Percentiles rank a stretch among this genome's conserved stretches.
Conservation (phyloP, 441 rosid species). For the Isatis lusitanica region DNA sequence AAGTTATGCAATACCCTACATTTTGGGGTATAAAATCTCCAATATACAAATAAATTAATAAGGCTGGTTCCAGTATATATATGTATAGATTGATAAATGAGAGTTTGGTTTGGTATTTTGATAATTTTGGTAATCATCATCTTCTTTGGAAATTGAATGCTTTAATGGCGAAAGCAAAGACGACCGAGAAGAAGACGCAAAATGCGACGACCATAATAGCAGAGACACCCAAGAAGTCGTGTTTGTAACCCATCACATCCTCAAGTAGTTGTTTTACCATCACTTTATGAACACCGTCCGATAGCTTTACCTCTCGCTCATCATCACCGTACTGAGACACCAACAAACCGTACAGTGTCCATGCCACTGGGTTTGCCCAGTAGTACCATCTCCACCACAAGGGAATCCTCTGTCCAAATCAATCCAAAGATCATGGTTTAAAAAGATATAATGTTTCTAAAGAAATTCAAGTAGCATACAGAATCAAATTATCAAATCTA, state of each 20-base stretch:
- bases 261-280: slow-evolving; percentile 54
- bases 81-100: slow-evolving; percentile 13
- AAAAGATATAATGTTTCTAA: neutral
- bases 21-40: neutral
- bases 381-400: slow-evolving; percentile 99
- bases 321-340: slow-evolving; percentile 83
- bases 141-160: slow-evolving; percentile 94
- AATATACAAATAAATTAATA: slow-evolving; percentile 34
- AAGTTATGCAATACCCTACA: neutral
- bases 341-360: slow-evolving; percentile 87
- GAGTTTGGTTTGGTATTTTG: slow-evolving; percentile 4
- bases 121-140: slow-evolving; percentile 41
- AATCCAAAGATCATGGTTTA: neutral
- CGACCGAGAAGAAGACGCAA: slow-evolving; percentile 62
- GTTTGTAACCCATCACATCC: slow-evolving; percentile 67
- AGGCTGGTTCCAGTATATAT: slow-evolving; percentile 5
- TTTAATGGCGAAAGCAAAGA: slow-evolving; percentile 84
- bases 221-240: slow-evolving; percentile 71
- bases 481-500: neutral
- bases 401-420: slow-evolving; percentile 77
- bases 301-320: slow-evolving; percentile 47
- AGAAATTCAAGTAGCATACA: neutral
- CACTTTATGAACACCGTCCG: slow-evolving; percentile 52
- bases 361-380: slow-evolving; percentile 97
- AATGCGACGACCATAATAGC: slow-evolving; percentile 78